Percentiles rank a stretch among this genome's conserved stretches.
Conservation (phyloP, 2,329 filamentous ascomycete species). For the Trichophyton mentagrophytes region DNA sequence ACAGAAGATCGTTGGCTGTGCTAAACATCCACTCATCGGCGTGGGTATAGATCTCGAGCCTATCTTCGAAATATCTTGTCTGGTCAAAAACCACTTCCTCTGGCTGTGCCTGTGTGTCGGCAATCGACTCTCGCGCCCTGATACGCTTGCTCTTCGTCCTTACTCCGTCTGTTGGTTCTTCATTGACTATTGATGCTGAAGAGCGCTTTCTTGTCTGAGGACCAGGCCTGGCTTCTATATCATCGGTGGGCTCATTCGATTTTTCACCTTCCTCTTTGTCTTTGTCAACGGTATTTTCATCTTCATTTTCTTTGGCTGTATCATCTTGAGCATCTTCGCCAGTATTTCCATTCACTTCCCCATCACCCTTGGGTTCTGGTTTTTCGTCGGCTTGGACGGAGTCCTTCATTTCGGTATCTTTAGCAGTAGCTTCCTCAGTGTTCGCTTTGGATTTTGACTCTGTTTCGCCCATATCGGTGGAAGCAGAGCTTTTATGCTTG, state of each 20-base stretch:
- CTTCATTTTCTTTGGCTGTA: not conserved
- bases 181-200: constrained; percentile 45
- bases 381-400: not conserved
- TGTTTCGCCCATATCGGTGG: not conserved
- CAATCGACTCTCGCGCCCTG: constrained; percentile 45
- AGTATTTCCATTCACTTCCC: not conserved
- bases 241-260: constrained; percentile 16
- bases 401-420: not conserved
- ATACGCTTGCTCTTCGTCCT: constrained; percentile 49
- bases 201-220: constrained; percentile 43
- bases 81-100: constrained; percentile 41
- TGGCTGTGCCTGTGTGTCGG: constrained; percentile 33
- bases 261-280: constrained; percentile 12
- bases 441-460: not conserved
- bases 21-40: constrained; percentile 48
- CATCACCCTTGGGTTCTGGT: not conserved
- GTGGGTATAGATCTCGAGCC: constrained; percentile 40
- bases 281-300: constrained; percentile 2
- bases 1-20: constrained; percentile 40
- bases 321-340: not conserved
- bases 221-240: constrained; percentile 21
- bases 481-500: not conserved
- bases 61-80: constrained; percentile 41
- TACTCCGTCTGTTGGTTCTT: constrained; percentile 44
- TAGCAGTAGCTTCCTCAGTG: not conserved